phyloP scores from a whole-genome alignment of 2,329 filamentous ascomycete species.

The Tolypocladium cylindrosporum region DNA sequence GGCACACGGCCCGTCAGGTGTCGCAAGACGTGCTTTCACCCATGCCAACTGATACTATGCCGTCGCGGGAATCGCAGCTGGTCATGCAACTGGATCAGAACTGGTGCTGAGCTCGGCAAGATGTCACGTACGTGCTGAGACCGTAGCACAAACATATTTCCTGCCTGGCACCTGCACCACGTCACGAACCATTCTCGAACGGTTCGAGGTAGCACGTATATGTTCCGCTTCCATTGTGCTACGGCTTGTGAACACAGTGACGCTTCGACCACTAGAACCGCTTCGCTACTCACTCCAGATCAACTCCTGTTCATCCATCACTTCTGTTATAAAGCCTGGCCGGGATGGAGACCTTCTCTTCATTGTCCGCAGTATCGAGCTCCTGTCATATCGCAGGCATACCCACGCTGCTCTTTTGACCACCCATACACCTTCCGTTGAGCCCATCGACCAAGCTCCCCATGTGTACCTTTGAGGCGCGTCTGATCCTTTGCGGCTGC shows the following conservation, averaged over 20 bases:
- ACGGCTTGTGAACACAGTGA: neutral
- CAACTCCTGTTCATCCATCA: neutral
- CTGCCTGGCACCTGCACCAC: neutral
- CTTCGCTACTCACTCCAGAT: neutral
- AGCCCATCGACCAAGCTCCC: neutral
- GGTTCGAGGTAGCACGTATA: neutral
- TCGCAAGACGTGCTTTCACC: too few relatives aligned
- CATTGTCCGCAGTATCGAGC: too few relatives aligned
- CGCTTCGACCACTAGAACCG: neutral
- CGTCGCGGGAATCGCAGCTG: too few relatives aligned
- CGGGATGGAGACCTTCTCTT: neutral
- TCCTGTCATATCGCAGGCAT: neutral
- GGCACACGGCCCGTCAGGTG: too few relatives aligned
- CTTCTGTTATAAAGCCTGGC: neutral
- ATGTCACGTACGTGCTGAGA: neutral
- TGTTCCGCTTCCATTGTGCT: neutral
- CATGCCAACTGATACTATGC: too few relatives aligned
- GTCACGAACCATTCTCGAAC: neutral
- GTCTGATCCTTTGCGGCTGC: slow-evolving; percentile 4
- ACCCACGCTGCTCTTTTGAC: too few relatives aligned
- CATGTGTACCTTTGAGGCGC: slow-evolving; percentile 4
- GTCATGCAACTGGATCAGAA: neutral
- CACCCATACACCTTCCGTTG: neutral
- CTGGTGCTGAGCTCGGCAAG: neutral
- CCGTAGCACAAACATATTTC: neutral